Conservation (phyloP, 805 yeast species). For the Lachancea waltii region DNA sequence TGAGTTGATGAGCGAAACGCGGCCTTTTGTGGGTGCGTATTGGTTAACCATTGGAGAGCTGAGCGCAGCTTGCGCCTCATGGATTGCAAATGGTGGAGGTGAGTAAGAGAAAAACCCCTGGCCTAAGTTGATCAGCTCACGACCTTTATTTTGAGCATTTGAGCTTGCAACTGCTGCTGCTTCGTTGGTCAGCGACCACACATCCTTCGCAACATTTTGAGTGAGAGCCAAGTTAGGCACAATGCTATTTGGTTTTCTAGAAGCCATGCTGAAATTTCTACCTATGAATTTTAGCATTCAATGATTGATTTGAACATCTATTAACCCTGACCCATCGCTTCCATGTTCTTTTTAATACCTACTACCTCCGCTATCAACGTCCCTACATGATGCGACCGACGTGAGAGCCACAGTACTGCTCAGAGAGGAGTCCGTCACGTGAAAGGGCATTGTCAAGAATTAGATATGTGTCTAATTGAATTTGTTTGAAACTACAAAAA, state of each 20-base stretch:
- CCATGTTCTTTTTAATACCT: neutral
- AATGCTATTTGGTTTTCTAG: conserved; percentile 13
- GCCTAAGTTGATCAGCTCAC: conserved; percentile 81
- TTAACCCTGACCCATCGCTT: neutral
- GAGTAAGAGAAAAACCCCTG: conserved; percentile 96
- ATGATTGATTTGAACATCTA: neutral
- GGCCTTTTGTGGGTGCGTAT: conserved; percentile 88
- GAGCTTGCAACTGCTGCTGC: conserved; percentile 79
- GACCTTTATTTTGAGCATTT: conserved; percentile 46
- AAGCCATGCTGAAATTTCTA: conserved; percentile 11
- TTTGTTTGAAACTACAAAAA: too few relatives aligned
- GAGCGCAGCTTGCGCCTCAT: conserved; percentile 73
- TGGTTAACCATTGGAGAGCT: conserved; percentile 75
- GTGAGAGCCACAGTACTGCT: neutral
- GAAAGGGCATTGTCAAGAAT: too few relatives aligned
- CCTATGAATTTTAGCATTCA: conserved; percentile 10
- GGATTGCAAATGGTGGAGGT: conserved; percentile 89
- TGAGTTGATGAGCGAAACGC: conserved; percentile 65
- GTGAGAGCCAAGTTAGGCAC: conserved; percentile 46
- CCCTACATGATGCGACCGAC: neutral
- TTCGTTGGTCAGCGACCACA: conserved; percentile 93
- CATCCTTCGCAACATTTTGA: conserved; percentile 66
- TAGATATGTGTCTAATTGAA: too few relatives aligned
- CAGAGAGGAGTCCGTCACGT: too few relatives aligned
- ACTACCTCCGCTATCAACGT: neutral